Evolutionary conservation across 2,329 filamentous ascomycete species (phyloP).

Genomic region (Talaromyces sp.): DNA sequence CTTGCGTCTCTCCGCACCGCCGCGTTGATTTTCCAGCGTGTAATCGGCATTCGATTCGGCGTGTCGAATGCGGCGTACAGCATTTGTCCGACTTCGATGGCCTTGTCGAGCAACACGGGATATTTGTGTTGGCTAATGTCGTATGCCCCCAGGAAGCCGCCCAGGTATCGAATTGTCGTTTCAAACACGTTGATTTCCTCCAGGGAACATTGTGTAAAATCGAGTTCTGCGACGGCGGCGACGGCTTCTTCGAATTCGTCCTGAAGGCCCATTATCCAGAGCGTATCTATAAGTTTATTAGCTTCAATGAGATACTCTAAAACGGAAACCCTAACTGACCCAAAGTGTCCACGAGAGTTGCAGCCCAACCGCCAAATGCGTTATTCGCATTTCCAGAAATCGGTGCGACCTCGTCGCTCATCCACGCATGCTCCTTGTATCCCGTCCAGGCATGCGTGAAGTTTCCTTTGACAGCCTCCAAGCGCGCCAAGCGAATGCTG

Average conservation of each 20-base stretch:
- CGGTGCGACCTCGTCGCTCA: slow-evolving; percentile 78
- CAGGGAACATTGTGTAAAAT: slow-evolving; percentile 68
- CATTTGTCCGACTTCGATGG: slow-evolving; percentile 69
- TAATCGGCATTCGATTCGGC: slow-evolving; percentile 80
- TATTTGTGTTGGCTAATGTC: slow-evolving; percentile 66
- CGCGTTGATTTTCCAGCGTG: slow-evolving; percentile 36
- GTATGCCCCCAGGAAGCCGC: slow-evolving; percentile 75
- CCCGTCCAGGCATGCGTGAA: slow-evolving; percentile 72
- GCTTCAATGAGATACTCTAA: too few species aligned
- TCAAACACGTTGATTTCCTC: slow-evolving; percentile 76
- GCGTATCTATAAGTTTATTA: slow-evolving; percentile 55
- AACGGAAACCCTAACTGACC: not conserved
- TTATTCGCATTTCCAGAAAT: slow-evolving; percentile 61
- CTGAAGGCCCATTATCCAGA: slow-evolving; percentile 76
- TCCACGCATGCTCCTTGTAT: slow-evolving; percentile 72
- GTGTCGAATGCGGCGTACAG: slow-evolving; percentile 79
- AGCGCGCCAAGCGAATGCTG: not conserved
- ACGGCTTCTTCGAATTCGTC: slow-evolving; percentile 73
- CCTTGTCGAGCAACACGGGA: slow-evolving; percentile 65
- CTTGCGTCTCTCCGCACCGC: slow-evolving; percentile 15
- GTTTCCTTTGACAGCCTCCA: slow-evolving; percentile 60
- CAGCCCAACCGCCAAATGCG: slow-evolving; percentile 81
- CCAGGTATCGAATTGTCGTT: slow-evolving; percentile 80
- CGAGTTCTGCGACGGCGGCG: slow-evolving; percentile 60
- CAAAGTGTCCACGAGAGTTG: slow-evolving; percentile 69